A percentile compares a stretch with the other conserved stretches of the same genome.
These are phyloP conservation scores for Lichtheimia hyalospora DNA, from an alignment of 371 early-diverging fungal genomes.

Conservation along the genomic window DNA sequence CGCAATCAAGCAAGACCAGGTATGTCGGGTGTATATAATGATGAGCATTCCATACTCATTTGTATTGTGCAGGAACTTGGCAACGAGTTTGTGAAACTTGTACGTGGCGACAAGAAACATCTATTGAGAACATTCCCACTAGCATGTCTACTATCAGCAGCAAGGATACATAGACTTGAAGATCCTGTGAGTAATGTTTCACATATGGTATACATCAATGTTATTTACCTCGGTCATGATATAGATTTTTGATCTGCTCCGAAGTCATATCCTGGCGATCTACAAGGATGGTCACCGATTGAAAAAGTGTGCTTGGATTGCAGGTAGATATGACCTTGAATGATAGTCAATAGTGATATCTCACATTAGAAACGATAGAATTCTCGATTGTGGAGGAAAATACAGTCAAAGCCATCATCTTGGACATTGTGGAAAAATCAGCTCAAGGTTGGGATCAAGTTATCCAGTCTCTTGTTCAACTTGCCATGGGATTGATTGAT, in stretches of 20 bases:
- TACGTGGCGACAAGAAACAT: conserved; percentile 43
- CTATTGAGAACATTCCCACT: conserved; percentile 52
- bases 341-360: background rate
- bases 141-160: conserved; percentile 57
- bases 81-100: conserved; percentile 53
- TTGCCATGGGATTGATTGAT: conserved; percentile 57
- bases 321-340: conserved; percentile 23
- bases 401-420: conserved; percentile 13
- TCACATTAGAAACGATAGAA: conserved; percentile 8
- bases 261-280: conserved; percentile 38
- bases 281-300: conserved; percentile 56
- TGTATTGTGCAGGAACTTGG: conserved; percentile 44
- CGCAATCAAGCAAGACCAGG: conserved; percentile 66
- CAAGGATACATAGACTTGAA: conserved; percentile 61
- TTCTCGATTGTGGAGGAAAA: conserved; percentile 13
- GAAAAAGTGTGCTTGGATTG: conserved; percentile 52
- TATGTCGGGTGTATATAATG: background rate
- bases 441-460: conserved; percentile 65
- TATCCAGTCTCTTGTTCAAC: conserved; percentile 57
- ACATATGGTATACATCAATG: background rate
- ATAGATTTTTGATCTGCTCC: conserved; percentile 53
- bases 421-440: conserved; percentile 42
- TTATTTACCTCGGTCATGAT: background rate
- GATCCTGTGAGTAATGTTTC: conserved; percentile 32
- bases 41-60: background rate